Conservation (phyloP, 164 flowering plant genomes). For the Macadamia tetraphylla region DNA sequence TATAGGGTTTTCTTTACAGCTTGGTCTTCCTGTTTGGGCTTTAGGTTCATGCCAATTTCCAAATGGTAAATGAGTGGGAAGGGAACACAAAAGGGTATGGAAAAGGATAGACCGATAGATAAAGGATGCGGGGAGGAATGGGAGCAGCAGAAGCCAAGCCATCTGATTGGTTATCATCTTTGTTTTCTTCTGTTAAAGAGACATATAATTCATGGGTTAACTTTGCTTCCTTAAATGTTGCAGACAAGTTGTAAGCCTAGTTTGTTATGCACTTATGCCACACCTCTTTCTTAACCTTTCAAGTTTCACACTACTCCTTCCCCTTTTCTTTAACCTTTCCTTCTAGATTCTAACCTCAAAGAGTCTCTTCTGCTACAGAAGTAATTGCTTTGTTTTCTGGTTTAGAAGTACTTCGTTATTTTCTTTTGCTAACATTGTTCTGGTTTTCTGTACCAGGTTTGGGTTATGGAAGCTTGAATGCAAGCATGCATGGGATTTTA, state of each 20-base stretch:
- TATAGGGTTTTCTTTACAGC: neutral
- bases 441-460: slow-evolving; percentile 28
- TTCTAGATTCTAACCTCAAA: too few species aligned
- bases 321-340: too few species aligned
- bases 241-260: too few species aligned
- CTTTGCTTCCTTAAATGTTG: too few species aligned
- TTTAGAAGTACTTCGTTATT: neutral
- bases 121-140: neutral
- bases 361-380: too few species aligned
- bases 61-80: neutral
- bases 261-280: too few species aligned
- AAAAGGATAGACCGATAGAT: too few species aligned
- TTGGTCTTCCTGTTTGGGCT: neutral
- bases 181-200: neutral
- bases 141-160: slow-evolving; percentile 1
- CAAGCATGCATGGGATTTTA: slow-evolving; percentile 43
- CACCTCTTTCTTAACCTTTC: too few species aligned
- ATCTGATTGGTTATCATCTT: slow-evolving; percentile 9
- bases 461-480: slow-evolving; percentile 42
- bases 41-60: slow-evolving; percentile 1
- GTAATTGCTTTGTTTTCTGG: neutral
- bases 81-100: neutral
- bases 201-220: neutral
- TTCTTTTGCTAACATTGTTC: slow-evolving; percentile 1
- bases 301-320: too few species aligned